Conservation (phyloP, 1,284 basidiomycete genomes). For the Cryptococcus sp. region DNA sequence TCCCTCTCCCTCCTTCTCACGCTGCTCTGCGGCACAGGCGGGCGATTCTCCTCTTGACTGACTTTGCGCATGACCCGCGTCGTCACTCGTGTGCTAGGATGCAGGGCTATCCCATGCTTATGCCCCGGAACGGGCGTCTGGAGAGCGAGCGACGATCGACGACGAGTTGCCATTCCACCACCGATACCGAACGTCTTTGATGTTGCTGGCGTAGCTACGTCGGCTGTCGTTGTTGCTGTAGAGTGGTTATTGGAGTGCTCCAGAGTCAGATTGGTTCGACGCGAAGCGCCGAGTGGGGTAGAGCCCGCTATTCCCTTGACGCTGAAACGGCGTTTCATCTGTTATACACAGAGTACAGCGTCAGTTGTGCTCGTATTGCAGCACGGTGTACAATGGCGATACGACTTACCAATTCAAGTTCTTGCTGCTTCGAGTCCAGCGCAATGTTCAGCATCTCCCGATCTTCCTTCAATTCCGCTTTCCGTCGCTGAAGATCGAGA, state of each 20-base stretch:
- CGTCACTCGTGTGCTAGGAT: slow-evolving; percentile 18
- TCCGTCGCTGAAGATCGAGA: slow-evolving; percentile 68
- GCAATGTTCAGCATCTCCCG: slow-evolving; percentile 78
- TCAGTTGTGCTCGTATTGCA: no score
- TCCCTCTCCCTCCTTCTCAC: slow-evolving; percentile 10
- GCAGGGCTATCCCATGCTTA: slow-evolving; percentile 17
- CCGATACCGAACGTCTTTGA: background rate
- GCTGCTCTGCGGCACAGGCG: slow-evolving; percentile 8
- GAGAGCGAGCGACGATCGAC: slow-evolving; percentile 15
- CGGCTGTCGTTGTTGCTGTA: background rate
- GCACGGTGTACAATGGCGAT: slow-evolving; percentile 3
- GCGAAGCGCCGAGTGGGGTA: slow-evolving; percentile 55
- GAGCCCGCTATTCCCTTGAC: slow-evolving; percentile 65
- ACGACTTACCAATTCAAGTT: slow-evolving; percentile 73
- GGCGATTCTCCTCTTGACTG: slow-evolving; percentile 24
- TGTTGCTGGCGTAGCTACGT: slow-evolving; percentile 6
- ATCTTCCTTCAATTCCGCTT: slow-evolving; percentile 71
- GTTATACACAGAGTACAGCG: background rate
- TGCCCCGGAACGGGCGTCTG: slow-evolving; percentile 10
- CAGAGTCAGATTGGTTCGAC: slow-evolving; percentile 15
- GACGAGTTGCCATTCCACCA: slow-evolving; percentile 4
- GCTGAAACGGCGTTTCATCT: slow-evolving; percentile 73
- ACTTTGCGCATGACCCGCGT: slow-evolving; percentile 14
- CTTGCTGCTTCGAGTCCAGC: slow-evolving; percentile 84
- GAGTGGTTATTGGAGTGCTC: background rate